phyloP scores from a whole-genome alignment of 306 rosid species.

The Astragalus membranaceus region DNA sequence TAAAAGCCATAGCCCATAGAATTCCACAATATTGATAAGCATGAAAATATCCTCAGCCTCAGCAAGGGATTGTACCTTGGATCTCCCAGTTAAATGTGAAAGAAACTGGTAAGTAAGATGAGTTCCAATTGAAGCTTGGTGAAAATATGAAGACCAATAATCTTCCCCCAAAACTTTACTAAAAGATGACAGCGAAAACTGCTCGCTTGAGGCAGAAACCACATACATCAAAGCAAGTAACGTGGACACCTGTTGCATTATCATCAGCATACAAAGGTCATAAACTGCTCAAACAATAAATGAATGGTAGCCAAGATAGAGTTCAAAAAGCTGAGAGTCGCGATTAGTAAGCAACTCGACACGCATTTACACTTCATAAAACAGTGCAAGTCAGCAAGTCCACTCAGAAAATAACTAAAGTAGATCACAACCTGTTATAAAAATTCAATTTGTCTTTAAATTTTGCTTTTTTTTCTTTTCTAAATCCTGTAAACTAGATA shows the following conservation, averaged over 20 bases:
- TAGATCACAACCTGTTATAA: neutral
- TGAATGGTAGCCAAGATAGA: slow-evolving; percentile 3
- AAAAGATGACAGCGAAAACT: slow-evolving; percentile 50
- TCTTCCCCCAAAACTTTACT: slow-evolving; percentile 46
- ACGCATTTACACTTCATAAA: slow-evolving; percentile 6
- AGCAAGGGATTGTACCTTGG: slow-evolving; percentile 31
- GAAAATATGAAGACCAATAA: slow-evolving; percentile 88
- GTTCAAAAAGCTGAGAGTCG: neutral
- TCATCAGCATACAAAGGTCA: slow-evolving; percentile 23
- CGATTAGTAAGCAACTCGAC: neutral
- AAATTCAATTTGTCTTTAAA: neutral
- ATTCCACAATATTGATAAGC: neutral
- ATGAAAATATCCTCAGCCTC: slow-evolving; percentile 14
- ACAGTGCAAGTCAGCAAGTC: slow-evolving; percentile 5
- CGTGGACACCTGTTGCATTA: slow-evolving; percentile 64
- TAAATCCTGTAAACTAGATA: neutral
- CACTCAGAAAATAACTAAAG: neutral
- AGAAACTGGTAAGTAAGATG: slow-evolving; percentile 58
- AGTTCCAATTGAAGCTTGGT: slow-evolving; percentile 90
- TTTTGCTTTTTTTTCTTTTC: neutral
- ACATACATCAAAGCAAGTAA: slow-evolving; percentile 61
- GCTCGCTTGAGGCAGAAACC: slow-evolving; percentile 50
- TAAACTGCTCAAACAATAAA: slow-evolving; percentile 16
- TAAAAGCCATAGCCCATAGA: neutral
- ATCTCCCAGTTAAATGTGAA: slow-evolving; percentile 31